Evolutionary conservation across 306 rosid species (phyloP).

Genomic region (Alnus glutinosa): DNA sequence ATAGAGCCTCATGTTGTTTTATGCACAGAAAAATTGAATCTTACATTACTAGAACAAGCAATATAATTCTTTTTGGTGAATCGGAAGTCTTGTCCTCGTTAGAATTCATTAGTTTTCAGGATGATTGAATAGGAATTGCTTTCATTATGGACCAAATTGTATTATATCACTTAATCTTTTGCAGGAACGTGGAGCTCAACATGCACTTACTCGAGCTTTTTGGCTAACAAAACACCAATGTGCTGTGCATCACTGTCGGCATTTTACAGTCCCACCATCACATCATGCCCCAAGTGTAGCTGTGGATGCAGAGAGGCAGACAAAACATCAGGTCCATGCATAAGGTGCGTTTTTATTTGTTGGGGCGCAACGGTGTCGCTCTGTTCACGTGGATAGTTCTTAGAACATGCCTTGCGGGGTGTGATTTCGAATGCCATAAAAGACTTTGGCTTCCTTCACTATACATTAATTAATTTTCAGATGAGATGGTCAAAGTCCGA

Average conservation of each 20-base stretch:
- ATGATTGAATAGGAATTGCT: not conserved
- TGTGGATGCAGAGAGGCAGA: slow-evolving; percentile 68
- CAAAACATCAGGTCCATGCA: slow-evolving; percentile 36
- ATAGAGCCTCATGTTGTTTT: not conserved
- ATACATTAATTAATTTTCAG: too few species aligned
- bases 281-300: slow-evolving; percentile 62
- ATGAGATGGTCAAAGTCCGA: too few species aligned
- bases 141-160: slow-evolving; percentile 14
- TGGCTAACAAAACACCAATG: slow-evolving; percentile 53
- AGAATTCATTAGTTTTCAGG: not conserved
- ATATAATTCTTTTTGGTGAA: not conserved
- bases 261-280: slow-evolving; percentile 67
- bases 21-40: not conserved
- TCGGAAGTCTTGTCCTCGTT: not conserved
- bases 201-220: slow-evolving; percentile 68
- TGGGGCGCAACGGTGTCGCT: too few species aligned
- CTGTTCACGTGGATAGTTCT: too few species aligned
- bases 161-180: slow-evolving; percentile 25
- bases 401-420: too few species aligned
- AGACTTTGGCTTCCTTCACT: too few species aligned
- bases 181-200: slow-evolving; percentile 81
- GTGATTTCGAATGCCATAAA: too few species aligned
- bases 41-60: not conserved
- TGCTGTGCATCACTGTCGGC: slow-evolving; percentile 84
- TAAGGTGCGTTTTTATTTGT: slow-evolving; percentile 40